These are phyloP conservation scores for Neurospora terricola DNA, from an alignment of 495 filamentous ascomycete species.

Conservation along the genomic window DNA sequence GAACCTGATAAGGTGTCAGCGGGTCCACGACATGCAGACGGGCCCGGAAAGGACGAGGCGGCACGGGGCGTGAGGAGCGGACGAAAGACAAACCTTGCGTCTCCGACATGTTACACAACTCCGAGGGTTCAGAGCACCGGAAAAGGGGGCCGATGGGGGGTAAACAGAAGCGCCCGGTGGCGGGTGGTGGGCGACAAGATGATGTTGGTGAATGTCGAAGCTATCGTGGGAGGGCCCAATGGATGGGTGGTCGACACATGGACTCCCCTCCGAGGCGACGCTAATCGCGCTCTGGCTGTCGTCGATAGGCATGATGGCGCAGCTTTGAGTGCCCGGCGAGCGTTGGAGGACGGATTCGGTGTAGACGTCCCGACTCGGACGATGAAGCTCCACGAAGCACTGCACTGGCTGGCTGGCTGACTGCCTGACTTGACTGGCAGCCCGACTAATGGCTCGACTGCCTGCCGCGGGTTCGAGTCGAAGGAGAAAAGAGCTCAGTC, in stretches of 20 bases:
- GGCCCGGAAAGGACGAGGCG: neutral
- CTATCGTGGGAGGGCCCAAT: constrained; percentile 11
- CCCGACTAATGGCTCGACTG: neutral
- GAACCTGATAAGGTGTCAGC: constrained; percentile 20
- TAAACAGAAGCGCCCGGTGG: constrained; percentile 52
- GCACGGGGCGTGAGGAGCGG: neutral
- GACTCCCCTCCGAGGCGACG: constrained; percentile 6
- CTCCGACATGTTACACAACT: constrained; percentile 79
- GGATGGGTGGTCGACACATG: constrained; percentile 7
- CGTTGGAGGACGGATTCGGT: neutral
- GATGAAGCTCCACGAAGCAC: neutral
- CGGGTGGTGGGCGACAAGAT: constrained; percentile 52
- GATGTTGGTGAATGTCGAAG: constrained; percentile 51
- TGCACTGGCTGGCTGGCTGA: neutral
- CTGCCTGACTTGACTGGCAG: neutral
- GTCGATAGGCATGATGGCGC: constrained; percentile 6
- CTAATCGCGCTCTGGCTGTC: constrained; percentile 3
- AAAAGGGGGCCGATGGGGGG: constrained; percentile 29
- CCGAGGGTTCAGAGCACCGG: constrained; percentile 46
- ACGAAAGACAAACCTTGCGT: constrained; percentile 51
- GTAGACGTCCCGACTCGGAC: neutral
- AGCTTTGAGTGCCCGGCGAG: neutral
- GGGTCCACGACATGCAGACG: neutral
- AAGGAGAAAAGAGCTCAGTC: neutral
- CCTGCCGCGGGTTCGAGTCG: neutral